Base-by-base conservation (phyloP, 805 yeast species). In the Ogataea minuta region DNA sequence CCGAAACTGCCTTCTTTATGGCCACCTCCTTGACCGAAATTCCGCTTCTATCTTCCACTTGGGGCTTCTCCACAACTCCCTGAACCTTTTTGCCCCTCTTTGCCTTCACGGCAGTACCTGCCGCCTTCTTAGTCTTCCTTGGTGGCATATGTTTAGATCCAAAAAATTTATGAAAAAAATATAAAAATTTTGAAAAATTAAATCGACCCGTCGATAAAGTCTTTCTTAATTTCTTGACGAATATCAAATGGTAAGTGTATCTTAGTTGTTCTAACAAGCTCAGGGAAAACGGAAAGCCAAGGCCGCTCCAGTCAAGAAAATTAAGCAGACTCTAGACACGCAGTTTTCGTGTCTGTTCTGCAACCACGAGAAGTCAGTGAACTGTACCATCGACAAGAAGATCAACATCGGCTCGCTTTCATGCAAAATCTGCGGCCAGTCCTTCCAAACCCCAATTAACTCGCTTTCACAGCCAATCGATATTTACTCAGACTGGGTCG, bases 401-500 rank as follows among this genome's bases (percentile, higher is more conserved):
- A 72, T 81, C 46, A 81, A 85, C 43, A 74, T 91, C 31, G 99
- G 98, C 15, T 78, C 83, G 16, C 65, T 93, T 43, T 79, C 77
- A 47, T 91, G 99, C 63, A 93, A 93, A 59, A 83, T 89, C 23
- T 91, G 99, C 60, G 97, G 97, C 0, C 97, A 90, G 62, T 75
- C 78, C 26, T 91, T 93, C 69, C 97, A 90, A 61, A 78, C 95
- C 4, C 79, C 89, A 32, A 87, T 90, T 51, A 87, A 87, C 60
- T 77, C 87, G 3, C 68, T 84, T 36, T 79, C 88, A 11, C 96
- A 86, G 42, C 96, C 99, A 0, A 89, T 91, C 28, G 99, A 91
- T 64, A 84, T 91, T 11, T 91, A 91, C 59, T 83, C 95, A 34
- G 98, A 91, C 61, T 91, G 99, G 99, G 88, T 88, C 37, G 99